Evolutionary conservation across 2,329 filamentous ascomycete species (phyloP).

Genomic region (Fusarium subglutinans): DNA sequence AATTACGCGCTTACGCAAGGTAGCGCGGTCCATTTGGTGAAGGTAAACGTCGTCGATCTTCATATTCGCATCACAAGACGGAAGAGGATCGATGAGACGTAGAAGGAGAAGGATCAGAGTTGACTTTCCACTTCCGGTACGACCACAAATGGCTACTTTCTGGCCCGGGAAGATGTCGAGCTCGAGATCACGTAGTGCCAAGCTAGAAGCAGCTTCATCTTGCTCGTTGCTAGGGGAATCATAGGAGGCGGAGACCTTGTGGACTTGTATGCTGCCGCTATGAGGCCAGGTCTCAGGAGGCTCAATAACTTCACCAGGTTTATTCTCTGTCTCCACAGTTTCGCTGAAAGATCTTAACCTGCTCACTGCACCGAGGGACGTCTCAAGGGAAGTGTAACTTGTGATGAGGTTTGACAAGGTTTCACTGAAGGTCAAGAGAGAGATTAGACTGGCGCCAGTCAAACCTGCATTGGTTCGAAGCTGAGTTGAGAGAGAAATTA

Average conservation of each 20-base stretch:
- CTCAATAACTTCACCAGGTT: slow-evolving; percentile 28
- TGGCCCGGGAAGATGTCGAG: slow-evolving; percentile 45
- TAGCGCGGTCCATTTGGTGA: slow-evolving; percentile 50
- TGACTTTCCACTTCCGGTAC: slow-evolving; percentile 57
- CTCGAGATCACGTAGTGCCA: slow-evolving; percentile 42
- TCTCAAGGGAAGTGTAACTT: slow-evolving; percentile 38
- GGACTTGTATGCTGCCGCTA: slow-evolving; percentile 44
- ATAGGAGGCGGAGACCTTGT: slow-evolving; percentile 48
- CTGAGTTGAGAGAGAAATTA: slow-evolving; percentile 59
- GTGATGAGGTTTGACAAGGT: slow-evolving; percentile 31
- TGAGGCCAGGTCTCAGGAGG: slow-evolving; percentile 45
- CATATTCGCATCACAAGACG: slow-evolving; percentile 43
- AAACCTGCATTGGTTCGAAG: slow-evolving; percentile 49
- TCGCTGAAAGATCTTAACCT: slow-evolving; percentile 39
- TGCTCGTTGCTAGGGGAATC: slow-evolving; percentile 2
- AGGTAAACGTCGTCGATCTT: slow-evolving; percentile 55
- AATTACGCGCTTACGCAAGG: slow-evolving; percentile 58
- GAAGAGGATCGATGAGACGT: slow-evolving; percentile 52
- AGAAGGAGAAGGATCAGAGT: slow-evolving; percentile 53
- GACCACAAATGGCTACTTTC: slow-evolving; percentile 50
- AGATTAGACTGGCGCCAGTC: slow-evolving; percentile 51
- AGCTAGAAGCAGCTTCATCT: background rate
- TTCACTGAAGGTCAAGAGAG: slow-evolving; percentile 48
- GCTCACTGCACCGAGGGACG: slow-evolving; percentile 34
- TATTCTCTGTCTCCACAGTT: slow-evolving; percentile 38